Percentiles rank a stretch among this genome's conserved stretches.
phyloP scores from a whole-genome alignment of 2,329 filamentous ascomycete species.

The Didymosphaeria variabile region DNA sequence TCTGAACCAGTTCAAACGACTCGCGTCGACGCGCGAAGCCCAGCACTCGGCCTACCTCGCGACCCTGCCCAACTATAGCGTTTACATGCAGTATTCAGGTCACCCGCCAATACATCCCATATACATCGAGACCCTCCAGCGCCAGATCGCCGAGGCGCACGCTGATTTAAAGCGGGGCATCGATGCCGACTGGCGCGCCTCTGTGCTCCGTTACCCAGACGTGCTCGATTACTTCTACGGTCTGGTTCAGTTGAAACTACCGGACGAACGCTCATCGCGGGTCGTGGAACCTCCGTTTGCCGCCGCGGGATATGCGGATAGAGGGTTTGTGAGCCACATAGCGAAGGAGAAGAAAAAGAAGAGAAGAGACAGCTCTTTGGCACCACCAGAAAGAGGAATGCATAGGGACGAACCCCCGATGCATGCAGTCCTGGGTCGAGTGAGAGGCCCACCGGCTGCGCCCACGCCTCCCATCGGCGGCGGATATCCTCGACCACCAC shows the following conservation, averaged over 20 bases:
- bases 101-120: constrained; percentile 54
- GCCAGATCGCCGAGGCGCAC: constrained; percentile 70
- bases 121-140: constrained; percentile 52
- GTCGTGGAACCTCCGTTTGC: constrained; percentile 53
- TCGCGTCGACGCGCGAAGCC: constrained; percentile 52
- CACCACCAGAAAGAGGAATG: constrained; percentile 27
- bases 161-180: constrained; percentile 75
- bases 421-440: constrained; percentile 30
- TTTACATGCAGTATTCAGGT: constrained; percentile 57
- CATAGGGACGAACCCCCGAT: constrained; percentile 30
- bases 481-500: constrained; percentile 36
- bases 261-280: constrained; percentile 60
- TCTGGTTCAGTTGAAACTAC: constrained; percentile 72
- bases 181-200: constrained; percentile 80
- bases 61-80: constrained; percentile 56
- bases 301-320: constrained; percentile 48
- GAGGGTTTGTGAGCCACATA: constrained; percentile 41
- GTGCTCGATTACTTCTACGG: constrained; percentile 82
- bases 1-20: constrained; percentile 53
- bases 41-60: constrained; percentile 55
- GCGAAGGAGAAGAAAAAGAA: constrained; percentile 48
- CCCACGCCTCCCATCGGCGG: constrained; percentile 47
- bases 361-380: constrained; percentile 43
- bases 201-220: constrained; percentile 79
- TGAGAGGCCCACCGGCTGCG: constrained; percentile 44